Base-by-base conservation (phyloP, 2,329 filamentous ascomycete genomes). In the Chaetomiaceae sp. region DNA sequence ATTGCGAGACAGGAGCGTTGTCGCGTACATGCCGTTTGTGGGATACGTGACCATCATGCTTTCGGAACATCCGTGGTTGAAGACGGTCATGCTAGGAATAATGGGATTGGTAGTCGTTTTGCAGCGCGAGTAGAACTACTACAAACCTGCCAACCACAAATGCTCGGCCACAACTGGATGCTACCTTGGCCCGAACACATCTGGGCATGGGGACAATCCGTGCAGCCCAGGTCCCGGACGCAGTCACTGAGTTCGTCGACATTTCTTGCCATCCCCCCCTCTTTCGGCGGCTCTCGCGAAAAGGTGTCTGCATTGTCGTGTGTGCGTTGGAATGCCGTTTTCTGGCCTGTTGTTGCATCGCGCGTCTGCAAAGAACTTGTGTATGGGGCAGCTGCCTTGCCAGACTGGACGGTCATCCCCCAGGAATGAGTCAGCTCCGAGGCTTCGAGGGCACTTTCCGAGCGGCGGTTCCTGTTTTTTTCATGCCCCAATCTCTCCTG, bases 31-130 rank as follows among this genome's bases (percentile, higher is more conserved):
- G 53, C 94, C 94, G 0, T 95, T 94, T 65, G 90, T 97, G 13
- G 94, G 94, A 61, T 97, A 97, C 67, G 91, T 97, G 41, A 99
- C 94, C 1, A 99, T 99, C 63, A 76, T 97, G 70, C 76, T 99
- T 58, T 94, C 89, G 58, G 94, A 99, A 70, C 86, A 99, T 68
- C 94, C 94, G 5, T 97, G 92, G 92, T 70, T 97, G 63, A 99
- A 99, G 81, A 95, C 89, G 38, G 92, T 85, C 23, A 89, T 97
- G 85, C 71, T 99, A 65, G 92, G 89, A 1, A 80, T 96, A 46
- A 99, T 99, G 94, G 94, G 92, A 1, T 69, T 96, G 64, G 84
- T 95, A 73, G 94, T 96, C 23, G 86, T 99, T 43, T 69, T 99
- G 63, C 94, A 99, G 70, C 76, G 91, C 65, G 94, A 99, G 75